Base-by-base conservation (phyloP, 805 yeast genomes). In the Saccharomyces kudriavzevii region DNA sequence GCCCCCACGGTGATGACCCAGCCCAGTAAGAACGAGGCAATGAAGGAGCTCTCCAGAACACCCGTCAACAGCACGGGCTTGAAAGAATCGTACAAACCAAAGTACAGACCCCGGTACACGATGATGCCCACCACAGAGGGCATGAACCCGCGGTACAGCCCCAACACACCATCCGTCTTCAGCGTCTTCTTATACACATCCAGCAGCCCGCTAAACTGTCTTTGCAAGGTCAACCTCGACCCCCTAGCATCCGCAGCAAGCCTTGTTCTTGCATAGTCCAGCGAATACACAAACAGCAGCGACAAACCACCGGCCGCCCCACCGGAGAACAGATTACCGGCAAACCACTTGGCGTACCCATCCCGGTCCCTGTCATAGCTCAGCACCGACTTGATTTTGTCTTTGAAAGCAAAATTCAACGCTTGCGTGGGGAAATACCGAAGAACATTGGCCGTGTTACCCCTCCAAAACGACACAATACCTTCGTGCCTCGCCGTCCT, bases 341-440 rank as follows among this genome's bases (percentile, higher is more conserved):
- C 94, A 68, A 91, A 88, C 96, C 96, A 90, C 72, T 74, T 76
- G 83, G 86, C 85, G 88, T 90, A 90, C 67, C 87, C 85, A 68
- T 89, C 96, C 52, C 43, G 43, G 10, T 86, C 89, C 84, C 90
- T 90, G 85, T 90, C 89, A 89, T 89, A 89, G 79, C 96, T 96
- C 75, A 90, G 90, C 85, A 90, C 76, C 69, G 84, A 82, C 85
- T 90, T 90, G 81, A 91, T 88, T 80, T 89, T 87, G 77, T 91
- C 97, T 82, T 90, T 91, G 92, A 90, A 91, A 71, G 97, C 97
- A 71, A 90, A 91, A 87, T 90, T 90, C 74, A 90, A 83, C 69
- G 97, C 97, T 80, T 90, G 97, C 76, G 97, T 91, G 77, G 97
- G 97, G 96, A 90, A 90, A 85, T 91, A 90, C 83, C 97, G 88